Evolutionary conservation across 2,329 filamentous ascomycete genomes (phyloP).

Genomic region (Sarocladium brachiariae): DNA sequence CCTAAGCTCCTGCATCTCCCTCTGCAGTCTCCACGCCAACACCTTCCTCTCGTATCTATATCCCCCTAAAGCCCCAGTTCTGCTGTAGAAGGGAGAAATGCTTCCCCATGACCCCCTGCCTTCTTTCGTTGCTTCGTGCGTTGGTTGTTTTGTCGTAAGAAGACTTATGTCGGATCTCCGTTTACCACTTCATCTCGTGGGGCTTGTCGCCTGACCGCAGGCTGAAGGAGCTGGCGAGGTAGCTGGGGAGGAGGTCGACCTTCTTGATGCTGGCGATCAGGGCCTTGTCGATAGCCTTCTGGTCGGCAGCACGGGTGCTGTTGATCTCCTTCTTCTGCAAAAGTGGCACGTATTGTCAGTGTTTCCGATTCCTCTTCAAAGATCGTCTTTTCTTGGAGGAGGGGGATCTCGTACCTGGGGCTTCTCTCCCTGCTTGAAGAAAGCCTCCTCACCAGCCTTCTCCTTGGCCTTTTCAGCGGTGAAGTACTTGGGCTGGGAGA

Average conservation of each 20-base stretch:
- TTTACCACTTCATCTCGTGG: constrained; percentile 99
- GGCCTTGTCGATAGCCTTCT: constrained; percentile 98
- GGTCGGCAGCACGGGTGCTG: constrained; percentile 88
- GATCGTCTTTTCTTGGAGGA: neutral
- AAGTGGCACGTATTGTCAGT: constrained; percentile 18
- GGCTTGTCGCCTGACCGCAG: constrained; percentile 99
- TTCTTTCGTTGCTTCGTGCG: constrained; percentile 17
- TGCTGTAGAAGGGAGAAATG: neutral
- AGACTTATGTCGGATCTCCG: constrained; percentile 14
- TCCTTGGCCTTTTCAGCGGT: constrained; percentile 89
- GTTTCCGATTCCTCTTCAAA: no score
- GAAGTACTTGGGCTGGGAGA: constrained; percentile 82
- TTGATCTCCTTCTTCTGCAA: constrained; percentile 92
- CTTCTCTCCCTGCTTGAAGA: constrained; percentile 99
- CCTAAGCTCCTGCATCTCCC: neutral
- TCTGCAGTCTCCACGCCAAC: constrained; percentile 14
- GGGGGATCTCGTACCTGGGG: constrained; percentile 62
- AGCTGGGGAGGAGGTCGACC: constrained; percentile 87
- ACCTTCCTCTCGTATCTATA: constrained; percentile 9
- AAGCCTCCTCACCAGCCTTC: constrained; percentile 96
- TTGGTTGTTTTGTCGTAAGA: constrained; percentile 18
- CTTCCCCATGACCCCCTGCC: constrained; percentile 16
- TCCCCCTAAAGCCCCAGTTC: neutral
- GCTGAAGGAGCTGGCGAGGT: constrained; percentile 95
- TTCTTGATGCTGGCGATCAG: constrained; percentile 96